Percentiles rank a stretch among this genome's conserved stretches.
These are phyloP conservation scores for Plasmodium sp. DNA, from an alignment of 169 alveolate species.

Conservation along the genomic window DNA sequence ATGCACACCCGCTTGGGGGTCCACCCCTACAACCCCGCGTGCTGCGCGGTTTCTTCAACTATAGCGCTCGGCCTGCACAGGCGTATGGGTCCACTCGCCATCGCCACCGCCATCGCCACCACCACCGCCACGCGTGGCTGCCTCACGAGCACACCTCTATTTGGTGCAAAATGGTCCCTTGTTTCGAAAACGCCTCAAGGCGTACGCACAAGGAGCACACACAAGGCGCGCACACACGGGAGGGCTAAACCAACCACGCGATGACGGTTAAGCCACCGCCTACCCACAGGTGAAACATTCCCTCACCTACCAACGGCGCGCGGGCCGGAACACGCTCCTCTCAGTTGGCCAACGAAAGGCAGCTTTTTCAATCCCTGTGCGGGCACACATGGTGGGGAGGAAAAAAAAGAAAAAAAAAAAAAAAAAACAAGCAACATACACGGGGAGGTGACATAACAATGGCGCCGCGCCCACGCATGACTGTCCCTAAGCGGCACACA, in stretches of 20 bases:
- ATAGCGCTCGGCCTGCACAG: neutral
- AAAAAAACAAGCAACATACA: neutral
- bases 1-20: neutral
- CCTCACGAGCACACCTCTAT: neutral
- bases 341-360: neutral
- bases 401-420: no score
- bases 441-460: neutral
- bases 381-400: neutral
- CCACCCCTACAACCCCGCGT: neutral
- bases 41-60: neutral
- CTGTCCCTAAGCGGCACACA: neutral
- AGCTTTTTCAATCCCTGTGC: neutral
- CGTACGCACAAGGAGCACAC: neutral
- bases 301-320: neutral
- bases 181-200: neutral
- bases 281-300: neutral
- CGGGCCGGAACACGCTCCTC: neutral
- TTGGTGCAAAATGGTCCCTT: neutral
- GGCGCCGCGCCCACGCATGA: neutral
- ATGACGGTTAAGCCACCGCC: neutral
- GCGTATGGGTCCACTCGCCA: neutral
- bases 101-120: no score
- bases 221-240: no score
- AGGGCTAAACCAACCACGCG: neutral
- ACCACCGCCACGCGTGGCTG: neutral